Evolutionary conservation across 495 filamentous ascomycete species (phyloP), one percentile per base, ranked within the genome.

Genomic region (Podospora appendiculata): DNA sequence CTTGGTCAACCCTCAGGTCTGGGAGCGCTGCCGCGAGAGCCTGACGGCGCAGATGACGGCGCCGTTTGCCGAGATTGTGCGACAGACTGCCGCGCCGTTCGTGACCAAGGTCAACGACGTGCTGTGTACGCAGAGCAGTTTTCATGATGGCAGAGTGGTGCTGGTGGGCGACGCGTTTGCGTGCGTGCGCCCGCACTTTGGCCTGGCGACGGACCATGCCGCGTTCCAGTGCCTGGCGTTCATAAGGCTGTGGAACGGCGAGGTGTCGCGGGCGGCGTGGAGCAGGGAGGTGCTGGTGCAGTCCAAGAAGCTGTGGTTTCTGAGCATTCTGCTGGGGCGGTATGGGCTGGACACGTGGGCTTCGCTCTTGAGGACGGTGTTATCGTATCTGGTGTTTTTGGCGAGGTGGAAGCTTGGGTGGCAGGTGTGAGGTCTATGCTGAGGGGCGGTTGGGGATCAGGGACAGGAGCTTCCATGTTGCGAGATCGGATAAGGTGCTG

Each of bases 101-200:
- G 64, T 80, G 4, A 75, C 76, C 42, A 70, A 62, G 14, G 71
- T 80, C 17, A 77, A 64, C 6, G 78, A 80, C 47, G 66, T 68
- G 6, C 52, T 74, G 0, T 59, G 65, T 10, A 57, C 66, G 0
- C 14, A 58, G 41, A 57, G 64, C 13, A 52, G 56, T 8, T 77
- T 72, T 47, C 54, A 67, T 32, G 58, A 65, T 45, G 74, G 69
- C 1, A 69, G 69, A 38, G 64, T 80, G 1, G 50, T 78, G 8
- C 51, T 80, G 34, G 62, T 79, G 8, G 76, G 78, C 12, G 79
- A 82, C 61, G 76, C 75, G 8, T 43, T 79, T 11, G 69, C 72
- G 0, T 62, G 67, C 1, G 74, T 82, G 19, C 53, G 78, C 42
- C 77, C 78, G 38, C 77, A 80, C 51, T 68, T 72, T 33, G 73